phyloP scores from a whole-genome alignment of 768 basidiomycete species.

The Phaeotremella skinneri region DNA sequence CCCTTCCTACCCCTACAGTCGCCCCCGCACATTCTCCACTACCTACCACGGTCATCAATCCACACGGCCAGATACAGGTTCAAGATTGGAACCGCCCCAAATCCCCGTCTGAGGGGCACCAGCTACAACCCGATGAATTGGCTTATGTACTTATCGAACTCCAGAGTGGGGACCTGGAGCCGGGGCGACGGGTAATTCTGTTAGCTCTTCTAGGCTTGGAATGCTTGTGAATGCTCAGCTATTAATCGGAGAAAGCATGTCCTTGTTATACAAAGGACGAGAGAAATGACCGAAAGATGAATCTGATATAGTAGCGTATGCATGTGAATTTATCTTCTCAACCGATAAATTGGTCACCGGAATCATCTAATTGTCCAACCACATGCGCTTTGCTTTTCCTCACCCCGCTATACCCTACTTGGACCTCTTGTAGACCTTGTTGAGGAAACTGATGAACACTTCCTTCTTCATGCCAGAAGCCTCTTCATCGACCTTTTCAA shows the following conservation, averaged over 20 bases:
- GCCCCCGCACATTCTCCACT: not conserved
- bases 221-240: not conserved
- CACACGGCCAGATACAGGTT: not conserved
- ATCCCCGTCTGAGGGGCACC: no score
- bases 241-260: not conserved
- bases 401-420: conserved; percentile 53
- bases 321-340: not conserved
- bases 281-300: no score
- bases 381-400: not conserved
- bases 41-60: not conserved
- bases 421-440: conserved; percentile 72
- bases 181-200: not conserved
- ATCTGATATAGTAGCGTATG: no score
- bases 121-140: conserved; percentile 9
- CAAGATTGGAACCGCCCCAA: no score
- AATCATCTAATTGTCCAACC: not conserved
- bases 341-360: not conserved
- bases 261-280: not conserved
- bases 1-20: not conserved
- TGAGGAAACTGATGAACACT: conserved; percentile 80
- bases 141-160: conserved; percentile 6
- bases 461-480: conserved; percentile 58
- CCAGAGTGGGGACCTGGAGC: not conserved
- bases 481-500: conserved; percentile 69
- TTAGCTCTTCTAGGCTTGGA: not conserved